These are phyloP conservation scores for Aureobasidium sp. DNA, from an alignment of 2,329 filamentous ascomycete species.

Conservation along the genomic window DNA sequence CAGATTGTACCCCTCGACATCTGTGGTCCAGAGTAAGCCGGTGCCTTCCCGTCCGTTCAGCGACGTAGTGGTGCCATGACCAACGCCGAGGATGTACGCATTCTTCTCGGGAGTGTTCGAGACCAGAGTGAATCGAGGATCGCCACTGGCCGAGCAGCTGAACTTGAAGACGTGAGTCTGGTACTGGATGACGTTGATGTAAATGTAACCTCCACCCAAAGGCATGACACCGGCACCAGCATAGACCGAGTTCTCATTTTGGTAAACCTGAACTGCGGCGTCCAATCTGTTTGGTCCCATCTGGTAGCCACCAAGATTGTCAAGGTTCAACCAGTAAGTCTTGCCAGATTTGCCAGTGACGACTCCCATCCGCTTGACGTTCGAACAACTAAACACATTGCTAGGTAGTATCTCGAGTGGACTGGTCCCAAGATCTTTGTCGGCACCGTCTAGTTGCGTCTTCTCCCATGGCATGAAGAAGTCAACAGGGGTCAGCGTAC, in stretches of 20 bases:
- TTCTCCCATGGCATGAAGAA: conserved; percentile 47
- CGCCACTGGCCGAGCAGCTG: conserved; percentile 39
- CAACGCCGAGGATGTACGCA: conserved; percentile 46
- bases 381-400: conserved; percentile 35
- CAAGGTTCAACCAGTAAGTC: conserved; percentile 41
- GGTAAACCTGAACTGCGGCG: conserved; percentile 34
- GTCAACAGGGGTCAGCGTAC: conserved; percentile 36
- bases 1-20: conserved; percentile 46
- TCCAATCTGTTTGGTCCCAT: conserved; percentile 37
- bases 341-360: conserved; percentile 44
- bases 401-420: conserved; percentile 38
- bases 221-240: conserved; percentile 41
- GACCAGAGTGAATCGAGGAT: conserved; percentile 46
- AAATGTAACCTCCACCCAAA: conserved; percentile 40
- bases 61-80: conserved; percentile 49
- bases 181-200: conserved; percentile 45
- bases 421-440: conserved; percentile 41
- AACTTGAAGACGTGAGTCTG: conserved; percentile 51
- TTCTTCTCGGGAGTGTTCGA: conserved; percentile 42
- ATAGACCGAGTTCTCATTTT: conserved; percentile 43
- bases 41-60: conserved; percentile 46
- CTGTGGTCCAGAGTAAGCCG: conserved; percentile 48
- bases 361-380: conserved; percentile 39
- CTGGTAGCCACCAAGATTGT: conserved; percentile 42
- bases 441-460: conserved; percentile 39